Conservation (phyloP, 768 basidiomycete species). For the Leccinum subtestaceum region DNA sequence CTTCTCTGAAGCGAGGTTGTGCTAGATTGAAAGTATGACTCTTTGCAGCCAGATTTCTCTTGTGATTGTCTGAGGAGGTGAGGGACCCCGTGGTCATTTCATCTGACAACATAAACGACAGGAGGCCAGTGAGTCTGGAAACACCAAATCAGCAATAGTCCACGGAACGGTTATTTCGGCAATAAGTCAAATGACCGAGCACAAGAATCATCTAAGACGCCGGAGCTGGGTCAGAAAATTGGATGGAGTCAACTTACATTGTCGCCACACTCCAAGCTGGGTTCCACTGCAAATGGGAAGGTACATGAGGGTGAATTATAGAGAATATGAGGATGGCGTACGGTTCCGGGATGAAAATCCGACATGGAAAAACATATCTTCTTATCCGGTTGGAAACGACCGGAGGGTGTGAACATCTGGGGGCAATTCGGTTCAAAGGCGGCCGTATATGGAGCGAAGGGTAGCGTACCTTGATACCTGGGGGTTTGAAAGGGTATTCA, state of each 20-base stretch:
- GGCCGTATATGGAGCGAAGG: background rate
- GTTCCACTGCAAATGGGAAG: slow-evolving; percentile 65
- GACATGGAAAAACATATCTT: slow-evolving; percentile 99
- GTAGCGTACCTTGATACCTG: slow-evolving; percentile 84
- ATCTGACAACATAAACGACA: slow-evolving; percentile 93
- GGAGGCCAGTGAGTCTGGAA: slow-evolving; percentile 80
- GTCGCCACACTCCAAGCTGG: slow-evolving; percentile 95
- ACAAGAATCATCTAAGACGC: slow-evolving; percentile 4
- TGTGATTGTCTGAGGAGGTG: slow-evolving; percentile 75
- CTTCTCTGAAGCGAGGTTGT: slow-evolving; percentile 79
- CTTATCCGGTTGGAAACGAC: slow-evolving; percentile 86
- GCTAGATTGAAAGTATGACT: slow-evolving; percentile 86
- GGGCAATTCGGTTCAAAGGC: slow-evolving; percentile 7
- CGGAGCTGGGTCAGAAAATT: slow-evolving; percentile 2
- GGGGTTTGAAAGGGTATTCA: slow-evolving; percentile 96
- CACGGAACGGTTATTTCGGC: slow-evolving; percentile 4
- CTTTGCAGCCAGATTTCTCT: slow-evolving; percentile 67
- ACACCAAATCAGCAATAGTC: slow-evolving; percentile 11
- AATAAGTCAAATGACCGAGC: slow-evolving; percentile 14
- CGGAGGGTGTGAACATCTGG: slow-evolving; percentile 89
- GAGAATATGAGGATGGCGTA: slow-evolving; percentile 39
- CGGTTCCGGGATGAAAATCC: slow-evolving; percentile 87
- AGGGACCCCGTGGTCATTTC: slow-evolving; percentile 97
- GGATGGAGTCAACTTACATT: slow-evolving; percentile 55
- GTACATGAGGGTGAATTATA: slow-evolving; percentile 2